Conservation (phyloP, 495 filamentous ascomycete species). For the Acidiella bohemica region DNA sequence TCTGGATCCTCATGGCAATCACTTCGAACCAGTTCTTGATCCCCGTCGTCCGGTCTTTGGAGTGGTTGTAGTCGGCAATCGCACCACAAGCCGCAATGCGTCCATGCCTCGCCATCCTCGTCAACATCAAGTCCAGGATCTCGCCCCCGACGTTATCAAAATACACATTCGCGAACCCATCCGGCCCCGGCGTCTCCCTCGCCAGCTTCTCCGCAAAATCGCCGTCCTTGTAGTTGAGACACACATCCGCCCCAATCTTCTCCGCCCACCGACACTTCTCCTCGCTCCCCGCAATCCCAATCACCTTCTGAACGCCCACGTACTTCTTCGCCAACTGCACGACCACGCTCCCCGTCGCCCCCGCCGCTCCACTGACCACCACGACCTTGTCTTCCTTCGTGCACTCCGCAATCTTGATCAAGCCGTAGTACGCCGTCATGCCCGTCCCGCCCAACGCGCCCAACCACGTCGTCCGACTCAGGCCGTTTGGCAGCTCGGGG, state of each 20-base stretch:
- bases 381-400: conserved; percentile 33
- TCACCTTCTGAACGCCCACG: conserved; percentile 39
- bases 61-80: conserved; percentile 37
- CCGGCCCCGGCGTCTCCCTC: conserved; percentile 36
- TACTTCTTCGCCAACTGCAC: conserved; percentile 48
- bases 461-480: conserved; percentile 35
- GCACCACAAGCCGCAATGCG: conserved; percentile 52
- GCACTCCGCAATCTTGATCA: conserved; percentile 30
- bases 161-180: conserved; percentile 51
- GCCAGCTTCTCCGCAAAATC: conserved; percentile 44
- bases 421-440: conserved; percentile 40
- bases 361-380: conserved; percentile 44
- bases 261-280: conserved; percentile 52
- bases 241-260: conserved; percentile 49
- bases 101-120: conserved; percentile 38
- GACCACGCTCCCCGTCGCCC: conserved; percentile 54
- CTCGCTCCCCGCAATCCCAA: conserved; percentile 52
- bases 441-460: conserved; percentile 39
- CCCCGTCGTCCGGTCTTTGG: conserved; percentile 19
- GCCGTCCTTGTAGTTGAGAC: conserved; percentile 51
- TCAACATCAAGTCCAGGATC: conserved; percentile 48
- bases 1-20: conserved; percentile 36
- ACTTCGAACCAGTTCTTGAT: conserved; percentile 42
- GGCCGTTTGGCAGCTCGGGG: conserved; percentile 13
- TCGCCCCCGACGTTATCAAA: conserved; percentile 62